Evolutionary conservation across 1,284 basidiomycete genomes (phyloP), one percentile per base, ranked within the genome.

Genomic region (Ustilago nuda): DNA sequence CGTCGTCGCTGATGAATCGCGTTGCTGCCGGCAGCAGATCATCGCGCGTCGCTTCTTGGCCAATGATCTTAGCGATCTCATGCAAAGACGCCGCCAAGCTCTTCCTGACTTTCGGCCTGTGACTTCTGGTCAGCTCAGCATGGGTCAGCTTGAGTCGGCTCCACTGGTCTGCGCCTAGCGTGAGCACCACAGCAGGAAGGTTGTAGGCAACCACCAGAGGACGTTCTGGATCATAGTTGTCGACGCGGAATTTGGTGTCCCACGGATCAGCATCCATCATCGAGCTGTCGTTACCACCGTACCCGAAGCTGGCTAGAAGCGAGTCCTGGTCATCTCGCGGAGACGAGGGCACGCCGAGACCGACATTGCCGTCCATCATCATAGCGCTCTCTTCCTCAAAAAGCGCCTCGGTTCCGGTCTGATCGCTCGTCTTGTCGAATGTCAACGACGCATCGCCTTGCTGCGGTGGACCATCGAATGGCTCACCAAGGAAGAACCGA

Each of bases 121-220:
- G 60, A 89, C 88, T 88, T 78, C 90, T 89, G 27, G 88, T 87
- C 53, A 98, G 88, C 8, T 89, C 88, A 27, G 89, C 84, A 86
- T 97, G 95, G 48, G 91, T 87, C 7, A 89, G 88, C 33, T 92
- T 90, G 13, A 99, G 87, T 69, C 92, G 89, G n/a, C 85, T 81
- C 95, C 95, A 99, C 51, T 92, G 89, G 6, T 88, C 87, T 2
- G 71, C 61, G 6, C 95, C 95, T 17, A 98, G 88, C 0, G 95
- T 94, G 8, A 95, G 88, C 12, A 91, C 91, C 1, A 98, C 93
- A 12, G 95, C 95, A 19, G 95, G 96, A 81, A 94, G 92, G 86
- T 98, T 98, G 88, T 95, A 98, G 8, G 94, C 94, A 78, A 94
- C 93, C 35, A 97, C 92, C 17, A 95, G 88, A 11, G 93, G 91